These are phyloP conservation scores for Pleurotus salmoneostramineus DNA, from an alignment of 768 basidiomycete species.

Conservation along the genomic window DNA sequence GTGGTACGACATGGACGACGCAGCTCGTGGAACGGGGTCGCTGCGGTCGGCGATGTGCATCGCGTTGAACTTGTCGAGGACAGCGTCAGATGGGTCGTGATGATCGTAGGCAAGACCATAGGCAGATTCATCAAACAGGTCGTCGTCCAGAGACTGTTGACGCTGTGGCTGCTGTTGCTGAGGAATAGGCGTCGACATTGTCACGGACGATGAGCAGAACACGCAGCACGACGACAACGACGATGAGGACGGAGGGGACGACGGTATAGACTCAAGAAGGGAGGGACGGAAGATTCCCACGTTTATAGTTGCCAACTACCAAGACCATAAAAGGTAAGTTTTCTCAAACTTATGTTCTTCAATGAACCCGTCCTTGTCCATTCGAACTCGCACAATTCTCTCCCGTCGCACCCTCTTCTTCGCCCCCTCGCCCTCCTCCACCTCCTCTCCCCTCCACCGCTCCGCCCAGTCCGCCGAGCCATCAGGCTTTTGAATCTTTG, in stretches of 20 bases:
- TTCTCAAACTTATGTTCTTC: constrained; percentile 75
- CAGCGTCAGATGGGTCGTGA: constrained; percentile 41
- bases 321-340: constrained; percentile 63
- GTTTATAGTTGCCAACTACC: constrained; percentile 27
- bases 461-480: constrained; percentile 39
- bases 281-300: not conserved
- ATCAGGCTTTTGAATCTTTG: constrained; percentile 33
- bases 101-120: constrained; percentile 15
- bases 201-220: too few species aligned
- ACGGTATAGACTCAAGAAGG: not conserved
- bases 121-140: constrained; percentile 12
- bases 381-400: constrained; percentile 55
- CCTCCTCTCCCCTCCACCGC: constrained; percentile 36
- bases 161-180: not conserved
- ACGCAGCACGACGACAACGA: too few species aligned
- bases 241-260: too few species aligned
- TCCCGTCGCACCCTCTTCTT: constrained; percentile 40
- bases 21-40: constrained; percentile 51
- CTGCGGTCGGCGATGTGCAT: constrained; percentile 45
- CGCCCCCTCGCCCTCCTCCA: constrained; percentile 31
- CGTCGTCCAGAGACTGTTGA: too few species aligned
- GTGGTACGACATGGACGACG: constrained; percentile 52
- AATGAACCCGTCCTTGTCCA: constrained; percentile 47
- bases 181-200: too few species aligned
- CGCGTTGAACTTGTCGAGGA: constrained; percentile 48